Evolutionary conservation across 805 yeast species (phyloP).

Genomic region (Maudiozyma pseudohumilis): DNA sequence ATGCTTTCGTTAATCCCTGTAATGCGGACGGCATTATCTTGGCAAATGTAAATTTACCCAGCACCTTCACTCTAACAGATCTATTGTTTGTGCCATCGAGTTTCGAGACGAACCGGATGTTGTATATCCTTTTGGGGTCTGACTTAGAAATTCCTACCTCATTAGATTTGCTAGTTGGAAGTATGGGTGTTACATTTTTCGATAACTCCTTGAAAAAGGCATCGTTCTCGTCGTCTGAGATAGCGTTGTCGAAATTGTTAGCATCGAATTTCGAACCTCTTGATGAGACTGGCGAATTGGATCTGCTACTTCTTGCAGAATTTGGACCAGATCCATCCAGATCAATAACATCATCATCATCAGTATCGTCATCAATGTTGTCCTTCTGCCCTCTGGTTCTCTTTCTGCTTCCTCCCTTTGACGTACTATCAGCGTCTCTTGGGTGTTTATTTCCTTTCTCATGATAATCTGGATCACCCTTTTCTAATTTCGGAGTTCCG

Average conservation of each 20-base stretch:
- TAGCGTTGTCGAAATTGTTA: not conserved
- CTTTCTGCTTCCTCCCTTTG: too few species aligned
- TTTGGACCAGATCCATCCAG: not conserved
- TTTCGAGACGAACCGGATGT: conserved; percentile 20
- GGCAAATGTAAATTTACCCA: conserved; percentile 21
- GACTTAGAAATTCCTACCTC: not conserved
- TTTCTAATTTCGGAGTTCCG: too few species aligned
- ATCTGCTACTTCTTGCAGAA: not conserved
- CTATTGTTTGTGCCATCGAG: conserved; percentile 22
- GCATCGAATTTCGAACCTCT: not conserved
- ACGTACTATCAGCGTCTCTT: too few species aligned
- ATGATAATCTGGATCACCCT: too few species aligned
- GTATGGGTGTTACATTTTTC: conserved; percentile 8
- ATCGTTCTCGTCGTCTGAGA: conserved; percentile 18
- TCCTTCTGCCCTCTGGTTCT: too few species aligned
- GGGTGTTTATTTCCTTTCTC: too few species aligned
- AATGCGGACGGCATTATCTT: conserved; percentile 23
- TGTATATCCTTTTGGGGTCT: conserved; percentile 16
- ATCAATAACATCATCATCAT: too few species aligned
- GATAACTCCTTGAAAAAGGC: conserved; percentile 18
- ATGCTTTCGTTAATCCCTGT: conserved; percentile 15
- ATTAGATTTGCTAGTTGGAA: not conserved
- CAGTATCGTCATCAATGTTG: too few species aligned
- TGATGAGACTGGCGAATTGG: not conserved
- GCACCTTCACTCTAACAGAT: conserved; percentile 22